Evolutionary conservation across 208 protist species (phyloP).

Genomic region (Leishmania tropica): DNA sequence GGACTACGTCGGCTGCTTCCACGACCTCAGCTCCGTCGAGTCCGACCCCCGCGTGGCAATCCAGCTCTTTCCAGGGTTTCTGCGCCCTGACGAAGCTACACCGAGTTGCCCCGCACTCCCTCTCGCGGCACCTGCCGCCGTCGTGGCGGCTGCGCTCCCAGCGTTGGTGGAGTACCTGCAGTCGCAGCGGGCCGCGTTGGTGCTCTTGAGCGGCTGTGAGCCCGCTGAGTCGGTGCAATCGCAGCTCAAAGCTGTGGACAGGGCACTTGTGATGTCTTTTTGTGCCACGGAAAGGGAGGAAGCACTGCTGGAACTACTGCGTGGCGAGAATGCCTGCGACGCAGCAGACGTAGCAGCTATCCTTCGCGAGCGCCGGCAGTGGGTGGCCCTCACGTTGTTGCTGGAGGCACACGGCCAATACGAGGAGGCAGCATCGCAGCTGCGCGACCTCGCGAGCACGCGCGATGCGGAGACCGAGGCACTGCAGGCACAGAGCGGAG

Average conservation of each 20-base stretch:
- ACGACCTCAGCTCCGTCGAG: conserved; percentile 44
- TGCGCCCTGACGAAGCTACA: not conserved
- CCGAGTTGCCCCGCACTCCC: conserved; percentile 6
- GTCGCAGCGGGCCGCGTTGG: conserved; percentile 16
- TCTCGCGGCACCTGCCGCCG: not conserved
- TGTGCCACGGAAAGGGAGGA: conserved; percentile 25
- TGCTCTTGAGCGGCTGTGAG: not conserved
- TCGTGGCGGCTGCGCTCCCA: conserved; percentile 13
- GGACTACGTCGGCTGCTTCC: conserved; percentile 46
- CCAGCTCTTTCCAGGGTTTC: conserved; percentile 42
- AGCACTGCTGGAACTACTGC: conserved; percentile 54
- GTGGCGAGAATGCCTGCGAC: conserved; percentile 40
- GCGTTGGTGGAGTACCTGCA: conserved; percentile 32
- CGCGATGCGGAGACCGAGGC: not conserved
- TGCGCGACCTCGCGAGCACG: conserved; percentile 17
- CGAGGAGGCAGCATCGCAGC: conserved; percentile 26
- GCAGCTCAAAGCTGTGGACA: conserved; percentile 6
- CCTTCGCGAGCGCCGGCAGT: conserved; percentile 45
- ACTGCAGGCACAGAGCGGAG: not conserved
- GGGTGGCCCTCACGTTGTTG: conserved; percentile 52
- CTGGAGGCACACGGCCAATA: conserved; percentile 30
- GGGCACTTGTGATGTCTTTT: conserved; percentile 10
- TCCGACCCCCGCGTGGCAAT: conserved; percentile 54
- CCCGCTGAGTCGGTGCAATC: not conserved
- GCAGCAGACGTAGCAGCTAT: conserved; percentile 34